Conservation (phyloP, 2,329 filamentous ascomycete species). For the Dendrostoma leiphaemia region DNA sequence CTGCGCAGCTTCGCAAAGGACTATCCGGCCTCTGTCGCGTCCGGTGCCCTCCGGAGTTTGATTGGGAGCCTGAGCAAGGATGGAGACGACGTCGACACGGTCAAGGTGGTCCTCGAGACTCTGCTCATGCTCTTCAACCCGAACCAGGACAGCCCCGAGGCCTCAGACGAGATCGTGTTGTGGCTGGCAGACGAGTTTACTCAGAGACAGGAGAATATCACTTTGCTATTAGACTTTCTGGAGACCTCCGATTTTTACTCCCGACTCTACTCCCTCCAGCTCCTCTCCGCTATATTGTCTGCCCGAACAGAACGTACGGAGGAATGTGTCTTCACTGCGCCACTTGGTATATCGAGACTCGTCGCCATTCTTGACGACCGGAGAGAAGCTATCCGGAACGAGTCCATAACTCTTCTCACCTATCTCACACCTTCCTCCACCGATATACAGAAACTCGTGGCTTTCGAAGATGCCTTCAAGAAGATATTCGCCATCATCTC, state of each 20-base stretch:
- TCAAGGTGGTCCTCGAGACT: conserved; percentile 93
- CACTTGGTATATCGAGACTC: conserved; percentile 81
- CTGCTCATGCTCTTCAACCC: conserved; percentile 85
- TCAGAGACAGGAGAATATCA: conserved; percentile 95
- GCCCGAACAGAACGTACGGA: conserved; percentile 89
- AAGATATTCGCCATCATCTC: conserved; percentile 80
- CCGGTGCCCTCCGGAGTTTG: conserved; percentile 82
- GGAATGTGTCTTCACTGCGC: conserved; percentile 88
- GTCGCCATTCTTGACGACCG: conserved; percentile 81
- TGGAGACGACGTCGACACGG: conserved; percentile 91
- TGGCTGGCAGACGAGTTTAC: conserved; percentile 99
- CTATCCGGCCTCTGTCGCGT: conserved; percentile 93
- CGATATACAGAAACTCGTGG: conserved; percentile 92
- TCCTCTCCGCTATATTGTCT: conserved; percentile 80
- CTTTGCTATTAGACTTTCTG: conserved; percentile 82
- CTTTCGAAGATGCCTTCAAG: conserved; percentile 92
- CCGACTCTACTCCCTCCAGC: conserved; percentile 84
- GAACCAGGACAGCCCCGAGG: conserved; percentile 75
- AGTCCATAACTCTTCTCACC: conserved; percentile 82
- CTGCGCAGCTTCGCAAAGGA: conserved; percentile 94
- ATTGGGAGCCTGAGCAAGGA: conserved; percentile 85
- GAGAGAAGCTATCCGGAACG: conserved; percentile 84
- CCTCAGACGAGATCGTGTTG: conserved; percentile 90
- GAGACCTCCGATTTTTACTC: conserved; percentile 87
- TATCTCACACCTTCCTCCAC: conserved; percentile 82